phyloP scores from a whole-genome alignment of 495 filamentous ascomycete genomes.

The Xylaria palmicola region DNA sequence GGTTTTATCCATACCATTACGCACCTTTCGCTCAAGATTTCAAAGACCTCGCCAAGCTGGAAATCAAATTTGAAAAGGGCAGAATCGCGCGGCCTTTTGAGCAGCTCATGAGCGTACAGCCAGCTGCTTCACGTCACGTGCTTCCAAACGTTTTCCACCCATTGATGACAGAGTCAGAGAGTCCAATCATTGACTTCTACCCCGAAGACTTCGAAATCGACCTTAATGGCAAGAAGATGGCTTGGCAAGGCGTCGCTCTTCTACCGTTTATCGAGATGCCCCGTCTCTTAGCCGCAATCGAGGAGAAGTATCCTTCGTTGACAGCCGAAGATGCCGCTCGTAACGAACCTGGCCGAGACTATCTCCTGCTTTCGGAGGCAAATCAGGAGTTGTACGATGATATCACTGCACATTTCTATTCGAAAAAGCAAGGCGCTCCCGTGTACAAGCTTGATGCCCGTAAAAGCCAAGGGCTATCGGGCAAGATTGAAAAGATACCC shows the following conservation, averaged over 20 bases:
- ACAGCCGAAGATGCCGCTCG: slow-evolving; percentile 73
- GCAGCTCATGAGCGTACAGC: slow-evolving; percentile 97
- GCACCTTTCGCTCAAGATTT: slow-evolving; percentile 97
- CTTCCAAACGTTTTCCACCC: slow-evolving; percentile 83
- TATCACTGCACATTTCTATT: slow-evolving; percentile 79
- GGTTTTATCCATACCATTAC: slow-evolving; percentile 99
- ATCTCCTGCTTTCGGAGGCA: slow-evolving; percentile 76
- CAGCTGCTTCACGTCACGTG: slow-evolving; percentile 86
- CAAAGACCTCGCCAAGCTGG: slow-evolving; percentile 74
- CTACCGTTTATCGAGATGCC: slow-evolving; percentile 96
- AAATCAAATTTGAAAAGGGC: slow-evolving; percentile 81
- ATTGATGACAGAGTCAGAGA: slow-evolving; percentile 83
- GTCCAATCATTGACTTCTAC: slow-evolving; percentile 96
- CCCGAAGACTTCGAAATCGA: slow-evolving; percentile 91
- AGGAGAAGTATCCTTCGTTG: slow-evolving; percentile 75
- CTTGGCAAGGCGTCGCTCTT: slow-evolving; percentile 93
- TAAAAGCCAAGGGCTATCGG: slow-evolving; percentile 73
- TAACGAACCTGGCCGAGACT: slow-evolving; percentile 79
- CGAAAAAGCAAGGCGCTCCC: slow-evolving; percentile 70
- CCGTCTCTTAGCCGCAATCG: slow-evolving; percentile 78
- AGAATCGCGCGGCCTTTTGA: slow-evolving; percentile 89
- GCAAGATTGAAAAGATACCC: slow-evolving; percentile 78
- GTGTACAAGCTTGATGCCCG: slow-evolving; percentile 69
- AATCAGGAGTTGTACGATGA: slow-evolving; percentile 77
- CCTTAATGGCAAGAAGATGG: slow-evolving; percentile 96